Conservation (phyloP, 257 asterid genomes). For the Salvia hispanica region DNA sequence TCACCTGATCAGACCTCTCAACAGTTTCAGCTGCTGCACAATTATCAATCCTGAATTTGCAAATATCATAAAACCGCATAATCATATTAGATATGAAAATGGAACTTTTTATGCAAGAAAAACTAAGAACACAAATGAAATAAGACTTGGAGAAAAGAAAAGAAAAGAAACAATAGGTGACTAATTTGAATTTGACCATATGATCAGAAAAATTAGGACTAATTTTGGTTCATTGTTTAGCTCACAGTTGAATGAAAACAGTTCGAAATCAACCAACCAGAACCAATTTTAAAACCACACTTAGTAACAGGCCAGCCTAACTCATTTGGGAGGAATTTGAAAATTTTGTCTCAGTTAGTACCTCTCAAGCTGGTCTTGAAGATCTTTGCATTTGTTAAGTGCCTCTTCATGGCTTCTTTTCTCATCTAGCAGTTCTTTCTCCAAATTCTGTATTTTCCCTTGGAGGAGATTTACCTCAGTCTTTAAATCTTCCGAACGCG, state of each 20-base stretch:
- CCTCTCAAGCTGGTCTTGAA: conserved; percentile 76
- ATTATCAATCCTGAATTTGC: conserved; percentile 34
- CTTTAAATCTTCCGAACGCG: conserved; percentile 72
- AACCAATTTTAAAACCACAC: background rate
- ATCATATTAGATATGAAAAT: conserved; percentile 20
- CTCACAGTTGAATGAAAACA: conserved; percentile 20
- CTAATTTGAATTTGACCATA: conserved; percentile 1
- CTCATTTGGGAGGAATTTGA: background rate
- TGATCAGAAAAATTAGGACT: background rate
- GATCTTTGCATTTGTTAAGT: conserved; percentile 63
- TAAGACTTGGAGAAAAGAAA: background rate
- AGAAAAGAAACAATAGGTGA: conserved; percentile 4
- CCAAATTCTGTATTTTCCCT: conserved; percentile 57
- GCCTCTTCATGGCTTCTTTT: conserved; percentile 58
- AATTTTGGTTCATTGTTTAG: conserved; percentile 14
- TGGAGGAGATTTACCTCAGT: conserved; percentile 65
- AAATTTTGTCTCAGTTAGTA: conserved; percentile 30
- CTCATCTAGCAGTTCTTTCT: conserved; percentile 74
- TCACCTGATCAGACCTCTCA: conserved; percentile 53
- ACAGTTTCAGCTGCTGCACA: conserved; percentile 35
- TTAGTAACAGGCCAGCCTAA: background rate
- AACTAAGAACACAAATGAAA: background rate
- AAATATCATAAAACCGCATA: conserved; percentile 17
- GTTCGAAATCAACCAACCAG: background rate
- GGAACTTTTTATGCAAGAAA: conserved; percentile 11